Base-by-base conservation (phyloP, 2,329 filamentous ascomycete species). In the Hymenoscyphus occultus region DNA sequence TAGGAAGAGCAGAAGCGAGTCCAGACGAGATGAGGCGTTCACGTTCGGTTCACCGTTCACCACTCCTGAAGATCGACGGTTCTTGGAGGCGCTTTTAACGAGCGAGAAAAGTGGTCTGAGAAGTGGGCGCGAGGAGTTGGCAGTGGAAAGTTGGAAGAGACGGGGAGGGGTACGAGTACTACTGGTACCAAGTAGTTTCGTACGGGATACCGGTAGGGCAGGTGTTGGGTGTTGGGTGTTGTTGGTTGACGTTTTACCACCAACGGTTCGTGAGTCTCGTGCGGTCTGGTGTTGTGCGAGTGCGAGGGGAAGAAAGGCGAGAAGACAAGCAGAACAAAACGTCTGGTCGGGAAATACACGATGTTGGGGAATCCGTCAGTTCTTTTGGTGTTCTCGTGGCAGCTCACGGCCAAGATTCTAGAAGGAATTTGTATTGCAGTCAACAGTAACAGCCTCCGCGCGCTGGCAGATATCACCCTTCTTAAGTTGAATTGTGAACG, bases 391-490 rank as follows among this genome's bases (percentile, higher is more conserved):
- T 51, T 22, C 45, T 51, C 45, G 45, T 51, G n/a, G 9, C 45
- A 22, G 45, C 45, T 22, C 45, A 51, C 28, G 28, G 22, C n/a
- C 22, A 28, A 28, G 28, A 28, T 51, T 51, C 45, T 51, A 51
- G 45, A 51, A 51, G 45, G 22, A n/a, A 12, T 51, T 51, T 51
- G n/a, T 51, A 19, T 19, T 51, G 45, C 45, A 35, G 35, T 35
- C 35, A 51, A 51, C 45, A 7, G 45, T n/a, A 51, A 51, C 45
- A 7, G 19, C 19, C 22, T 28, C 22, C n/a, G 16, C 40, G 40
- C 22, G 54, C 57, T 60, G 54, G 48, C 62, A 54, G 66, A 56
- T 40, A 63, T 22, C 61, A 7, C 51, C 32, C 56, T 69, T 67
- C 63, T 69, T 69, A 67, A 57, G 48, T 59, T 57, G 32, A 22